phyloP scores from a whole-genome alignment of 1,284 basidiomycete genomes.

The Xerocomus alliaceus region DNA sequence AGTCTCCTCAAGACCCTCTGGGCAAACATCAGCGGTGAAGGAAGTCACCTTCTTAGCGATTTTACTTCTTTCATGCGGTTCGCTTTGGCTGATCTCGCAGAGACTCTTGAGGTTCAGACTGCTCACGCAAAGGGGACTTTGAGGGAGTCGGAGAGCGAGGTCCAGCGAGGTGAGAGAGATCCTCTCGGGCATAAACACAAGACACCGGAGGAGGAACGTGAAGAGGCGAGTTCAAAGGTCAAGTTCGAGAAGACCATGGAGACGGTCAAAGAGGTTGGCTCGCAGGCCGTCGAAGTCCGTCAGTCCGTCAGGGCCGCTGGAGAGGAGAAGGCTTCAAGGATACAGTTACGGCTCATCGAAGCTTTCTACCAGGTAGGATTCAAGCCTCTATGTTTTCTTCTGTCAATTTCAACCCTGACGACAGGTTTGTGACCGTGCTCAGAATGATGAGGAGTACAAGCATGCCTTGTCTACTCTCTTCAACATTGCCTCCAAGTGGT shows the following conservation, averaged over 20 bases:
- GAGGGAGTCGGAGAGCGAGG: slow-evolving; percentile 59
- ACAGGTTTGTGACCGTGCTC: slow-evolving; percentile 68
- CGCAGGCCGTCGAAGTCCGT: slow-evolving; percentile 58
- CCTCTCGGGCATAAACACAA: slow-evolving; percentile 59
- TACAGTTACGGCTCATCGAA: slow-evolving; percentile 50
- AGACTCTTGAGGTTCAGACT: slow-evolving; percentile 58
- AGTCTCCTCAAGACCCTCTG: slow-evolving; percentile 59
- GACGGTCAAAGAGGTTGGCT: slow-evolving; percentile 61
- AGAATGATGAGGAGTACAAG: slow-evolving; percentile 62
- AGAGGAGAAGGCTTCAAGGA: slow-evolving; percentile 52
- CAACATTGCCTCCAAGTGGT: slow-evolving; percentile 59
- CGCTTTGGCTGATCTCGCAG: slow-evolving; percentile 67
- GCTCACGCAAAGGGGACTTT: slow-evolving; percentile 56
- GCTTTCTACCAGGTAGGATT: slow-evolving; percentile 57
- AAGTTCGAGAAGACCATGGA: slow-evolving; percentile 72
- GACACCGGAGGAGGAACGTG: slow-evolving; percentile 47
- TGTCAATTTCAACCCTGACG: background rate
- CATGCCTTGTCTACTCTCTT: slow-evolving; percentile 62
- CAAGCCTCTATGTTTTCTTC: background rate
- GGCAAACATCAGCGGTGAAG: slow-evolving; percentile 58
- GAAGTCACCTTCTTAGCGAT: slow-evolving; percentile 60
- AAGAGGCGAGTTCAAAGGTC: slow-evolving; percentile 49
- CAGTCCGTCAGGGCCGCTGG: slow-evolving; percentile 51
- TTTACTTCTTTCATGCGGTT: slow-evolving; percentile 68
- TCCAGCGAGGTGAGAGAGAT: slow-evolving; percentile 64